Evolutionary conservation across 2,329 filamentous ascomycete species (phyloP).

Genomic region (Tolypocladium sp.): DNA sequence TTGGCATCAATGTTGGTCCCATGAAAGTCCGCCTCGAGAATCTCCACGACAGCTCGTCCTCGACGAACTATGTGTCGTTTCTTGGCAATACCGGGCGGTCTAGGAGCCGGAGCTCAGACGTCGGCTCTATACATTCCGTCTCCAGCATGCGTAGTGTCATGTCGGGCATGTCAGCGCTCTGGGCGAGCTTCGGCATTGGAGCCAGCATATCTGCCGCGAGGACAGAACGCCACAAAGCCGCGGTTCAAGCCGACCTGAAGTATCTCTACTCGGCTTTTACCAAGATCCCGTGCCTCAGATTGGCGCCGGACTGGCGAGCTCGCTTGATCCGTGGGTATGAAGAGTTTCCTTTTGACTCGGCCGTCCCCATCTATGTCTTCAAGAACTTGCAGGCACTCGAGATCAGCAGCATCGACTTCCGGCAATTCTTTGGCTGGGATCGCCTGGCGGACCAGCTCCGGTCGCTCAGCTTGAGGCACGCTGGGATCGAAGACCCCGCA

Average conservation of each 20-base stretch:
- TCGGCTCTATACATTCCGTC: constrained; percentile 87
- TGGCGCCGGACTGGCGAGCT: constrained; percentile 89
- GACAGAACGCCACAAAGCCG: constrained; percentile 81
- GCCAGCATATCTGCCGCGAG: constrained; percentile 72
- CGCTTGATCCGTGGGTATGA: constrained; percentile 88
- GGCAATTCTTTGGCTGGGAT: constrained; percentile 97
- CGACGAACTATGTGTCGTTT: constrained; percentile 93
- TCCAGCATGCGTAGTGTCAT: constrained; percentile 96
- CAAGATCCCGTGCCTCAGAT: constrained; percentile 85
- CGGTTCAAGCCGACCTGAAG: constrained; percentile 78
- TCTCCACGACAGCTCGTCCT: constrained; percentile 76
- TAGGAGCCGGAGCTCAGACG: constrained; percentile 71
- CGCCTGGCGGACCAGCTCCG: constrained; percentile 83
- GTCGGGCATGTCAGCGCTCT: constrained; percentile 90
- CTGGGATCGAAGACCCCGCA: constrained; percentile 77
- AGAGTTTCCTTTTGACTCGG: constrained; percentile 96
- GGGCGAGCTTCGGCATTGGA: constrained; percentile 78
- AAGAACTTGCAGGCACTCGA: constrained; percentile 94
- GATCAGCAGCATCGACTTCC: constrained; percentile 90
- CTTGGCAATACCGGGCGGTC: constrained; percentile 69
- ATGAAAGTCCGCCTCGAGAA: constrained; percentile 97
- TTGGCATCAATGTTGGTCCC: constrained; percentile 81
- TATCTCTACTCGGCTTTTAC: constrained; percentile 98
- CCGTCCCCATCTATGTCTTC: constrained; percentile 92
- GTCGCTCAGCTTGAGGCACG: constrained; percentile 80